phyloP scores from a whole-genome alignment of 2,329 filamentous ascomycete species.

The Ceratocystis harringtonii region DNA sequence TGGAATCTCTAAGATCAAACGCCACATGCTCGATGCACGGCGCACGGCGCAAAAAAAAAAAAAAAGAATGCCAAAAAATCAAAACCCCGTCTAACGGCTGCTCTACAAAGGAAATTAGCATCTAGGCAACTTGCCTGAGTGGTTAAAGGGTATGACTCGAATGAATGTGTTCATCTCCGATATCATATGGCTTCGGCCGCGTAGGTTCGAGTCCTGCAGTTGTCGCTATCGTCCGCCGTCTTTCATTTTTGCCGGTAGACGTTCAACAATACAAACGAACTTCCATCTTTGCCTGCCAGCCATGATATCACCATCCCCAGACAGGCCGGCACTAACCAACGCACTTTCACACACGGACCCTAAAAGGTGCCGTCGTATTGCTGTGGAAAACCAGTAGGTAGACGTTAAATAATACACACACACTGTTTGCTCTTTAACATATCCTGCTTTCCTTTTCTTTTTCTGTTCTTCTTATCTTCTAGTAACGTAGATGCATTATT shows the following conservation, averaged over 20 bases:
- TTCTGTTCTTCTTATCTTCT: too few relatives aligned
- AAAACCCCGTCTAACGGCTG: background rate
- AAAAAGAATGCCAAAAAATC: background rate
- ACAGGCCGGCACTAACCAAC: too few relatives aligned
- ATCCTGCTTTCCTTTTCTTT: too few relatives aligned
- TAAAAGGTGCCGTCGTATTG: too few relatives aligned
- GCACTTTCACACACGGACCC: too few relatives aligned
- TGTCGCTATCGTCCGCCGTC: slow-evolving; percentile 1
- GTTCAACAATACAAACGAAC: too few relatives aligned
- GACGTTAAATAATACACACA: background rate
- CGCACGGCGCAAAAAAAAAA: background rate
- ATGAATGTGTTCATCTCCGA: slow-evolving; percentile 7
- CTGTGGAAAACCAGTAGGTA: too few relatives aligned
- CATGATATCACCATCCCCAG: too few relatives aligned
- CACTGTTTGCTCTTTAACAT: background rate
- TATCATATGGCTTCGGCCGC: slow-evolving; percentile 16
- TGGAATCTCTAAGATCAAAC: background rate
- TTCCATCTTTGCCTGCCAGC: too few relatives aligned
- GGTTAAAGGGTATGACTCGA: slow-evolving; percentile 17
- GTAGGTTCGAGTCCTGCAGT: slow-evolving; percentile 15
- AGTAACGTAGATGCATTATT: too few relatives aligned
- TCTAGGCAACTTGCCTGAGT: slow-evolving; percentile 15
- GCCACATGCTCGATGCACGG: background rate
- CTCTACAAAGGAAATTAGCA: background rate
- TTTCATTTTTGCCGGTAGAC: background rate